Conservation (phyloP, 2,329 filamentous ascomycete species). For the Diaporthe amygdali region DNA sequence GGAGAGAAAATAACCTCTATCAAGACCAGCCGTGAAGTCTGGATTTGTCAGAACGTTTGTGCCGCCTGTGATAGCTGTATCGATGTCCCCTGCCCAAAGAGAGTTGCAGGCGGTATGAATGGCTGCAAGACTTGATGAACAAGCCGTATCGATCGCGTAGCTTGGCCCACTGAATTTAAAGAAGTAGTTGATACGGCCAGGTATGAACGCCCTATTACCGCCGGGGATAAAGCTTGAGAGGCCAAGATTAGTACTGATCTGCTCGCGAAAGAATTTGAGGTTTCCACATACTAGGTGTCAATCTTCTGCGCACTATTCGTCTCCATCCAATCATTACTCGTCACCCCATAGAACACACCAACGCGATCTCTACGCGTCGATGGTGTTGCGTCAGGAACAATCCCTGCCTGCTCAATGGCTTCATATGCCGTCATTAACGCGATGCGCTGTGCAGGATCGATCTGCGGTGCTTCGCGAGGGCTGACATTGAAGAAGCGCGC, state of each 20-base stretch:
- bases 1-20: conserved; percentile 67
- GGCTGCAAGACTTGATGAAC: conserved; percentile 41
- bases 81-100: conserved; percentile 65
- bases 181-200: conserved; percentile 42
- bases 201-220: conserved; percentile 35
- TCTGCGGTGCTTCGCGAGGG: conserved; percentile 17
- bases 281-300: conserved; percentile 42
- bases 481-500: conserved; percentile 24
- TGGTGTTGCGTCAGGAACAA: conserved; percentile 28
- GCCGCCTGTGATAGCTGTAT: conserved; percentile 67
- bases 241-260: too few species aligned
- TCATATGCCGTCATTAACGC: conserved; percentile 20
- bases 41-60: conserved; percentile 68
- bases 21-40: conserved; percentile 66
- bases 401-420: conserved; percentile 50
- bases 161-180: conserved; percentile 40
- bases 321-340: conserved; percentile 59
- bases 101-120: conserved; percentile 51
- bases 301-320: conserved; percentile 55
- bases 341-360: conserved; percentile 69
- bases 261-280: too few species aligned
- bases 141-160: conserved; percentile 44
- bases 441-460: conserved; percentile 22
- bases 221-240: conserved; percentile 50
- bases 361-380: conserved; percentile 51